Conservation (phyloP, 371 early-diverging fungal species). For the Entomophthora muscae region DNA sequence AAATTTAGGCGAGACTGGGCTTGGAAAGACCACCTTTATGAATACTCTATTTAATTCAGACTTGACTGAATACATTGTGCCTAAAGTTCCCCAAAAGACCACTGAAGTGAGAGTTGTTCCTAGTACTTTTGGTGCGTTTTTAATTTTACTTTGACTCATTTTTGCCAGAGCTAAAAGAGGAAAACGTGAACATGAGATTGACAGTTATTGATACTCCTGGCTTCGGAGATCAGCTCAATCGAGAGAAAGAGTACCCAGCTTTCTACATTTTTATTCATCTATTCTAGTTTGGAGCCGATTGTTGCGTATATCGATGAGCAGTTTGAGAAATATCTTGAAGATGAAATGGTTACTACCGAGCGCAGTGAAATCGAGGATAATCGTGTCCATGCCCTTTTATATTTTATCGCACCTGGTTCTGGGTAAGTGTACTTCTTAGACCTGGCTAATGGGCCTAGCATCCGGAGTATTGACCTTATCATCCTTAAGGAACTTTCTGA, state of each 20-base stretch:
- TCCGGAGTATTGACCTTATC: conserved; percentile 80
- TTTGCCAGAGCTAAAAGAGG: conserved; percentile 76
- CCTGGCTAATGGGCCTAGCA: conserved; percentile 22
- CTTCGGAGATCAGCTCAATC: conserved; percentile 71
- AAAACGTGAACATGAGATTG: conserved; percentile 72
- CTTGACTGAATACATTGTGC: conserved; percentile 39
- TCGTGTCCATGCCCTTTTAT: conserved; percentile 87
- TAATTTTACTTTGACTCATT: neutral
- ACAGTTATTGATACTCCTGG: conserved; percentile 92
- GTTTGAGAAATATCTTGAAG: conserved; percentile 75
- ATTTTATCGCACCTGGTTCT: conserved; percentile 88
- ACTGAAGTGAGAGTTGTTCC: conserved; percentile 52
- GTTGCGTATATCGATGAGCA: conserved; percentile 80
- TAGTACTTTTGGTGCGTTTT: conserved; percentile 34
- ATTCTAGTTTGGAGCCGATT: conserved; percentile 54
- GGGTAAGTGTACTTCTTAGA: conserved; percentile 27
- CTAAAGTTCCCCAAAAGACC: conserved; percentile 27
- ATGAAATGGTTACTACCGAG: conserved; percentile 76
- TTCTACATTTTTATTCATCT: neutral
- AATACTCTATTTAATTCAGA: conserved; percentile 69
- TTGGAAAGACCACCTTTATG: conserved; percentile 88
- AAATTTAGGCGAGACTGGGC: conserved; percentile 50
- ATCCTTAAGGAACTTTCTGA: conserved; percentile 61
- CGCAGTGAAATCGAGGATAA: conserved; percentile 49
- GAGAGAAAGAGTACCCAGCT: conserved; percentile 47